phyloP scores from a whole-genome alignment of 768 basidiomycete species.

The Leccinum fibrillosum region DNA sequence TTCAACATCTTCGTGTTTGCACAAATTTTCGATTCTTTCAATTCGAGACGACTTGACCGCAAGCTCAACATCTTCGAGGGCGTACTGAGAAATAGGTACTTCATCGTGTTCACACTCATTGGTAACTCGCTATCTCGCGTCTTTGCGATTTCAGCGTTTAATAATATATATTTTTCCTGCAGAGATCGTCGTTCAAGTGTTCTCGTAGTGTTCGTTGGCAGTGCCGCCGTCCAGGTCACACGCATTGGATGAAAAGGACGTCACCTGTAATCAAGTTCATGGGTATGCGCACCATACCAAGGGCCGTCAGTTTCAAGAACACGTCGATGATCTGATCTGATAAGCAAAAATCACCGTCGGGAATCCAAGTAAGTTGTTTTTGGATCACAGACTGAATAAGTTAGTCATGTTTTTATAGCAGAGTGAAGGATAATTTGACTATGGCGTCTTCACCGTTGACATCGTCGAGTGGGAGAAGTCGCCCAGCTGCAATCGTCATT shows the following conservation, averaged over 20 bases:
- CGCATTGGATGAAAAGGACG: constrained; percentile 39
- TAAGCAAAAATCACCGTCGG: too few species aligned
- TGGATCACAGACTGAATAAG: too few species aligned
- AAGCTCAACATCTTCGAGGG: constrained; percentile 89
- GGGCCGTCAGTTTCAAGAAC: too few species aligned
- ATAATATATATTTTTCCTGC: constrained; percentile 3
- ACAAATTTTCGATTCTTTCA: constrained; percentile 95
- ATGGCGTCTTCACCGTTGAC: too few species aligned
- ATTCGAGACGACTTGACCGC: constrained; percentile 83
- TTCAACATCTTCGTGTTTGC: constrained; percentile 98
- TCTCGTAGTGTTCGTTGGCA: constrained; percentile 87
- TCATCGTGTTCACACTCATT: constrained; percentile 77
- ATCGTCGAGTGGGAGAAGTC: too few species aligned
- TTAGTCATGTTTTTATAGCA: too few species aligned
- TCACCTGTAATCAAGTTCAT: too few species aligned
- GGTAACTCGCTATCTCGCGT: constrained; percentile 48
- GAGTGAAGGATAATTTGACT: too few species aligned
- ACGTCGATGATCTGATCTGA: too few species aligned
- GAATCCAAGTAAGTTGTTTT: too few species aligned
- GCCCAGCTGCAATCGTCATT: too few species aligned
- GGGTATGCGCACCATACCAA: too few species aligned
- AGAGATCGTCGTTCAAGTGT: constrained; percentile 89
- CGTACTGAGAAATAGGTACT: constrained; percentile 75
- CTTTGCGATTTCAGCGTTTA: constrained; percentile 3
- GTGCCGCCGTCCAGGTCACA: constrained; percentile 87